Evolutionary conservation across 2,329 filamentous ascomycete species (phyloP), one percentile per base, ranked within the genome.

Genomic region (Phialocephala sp.): DNA sequence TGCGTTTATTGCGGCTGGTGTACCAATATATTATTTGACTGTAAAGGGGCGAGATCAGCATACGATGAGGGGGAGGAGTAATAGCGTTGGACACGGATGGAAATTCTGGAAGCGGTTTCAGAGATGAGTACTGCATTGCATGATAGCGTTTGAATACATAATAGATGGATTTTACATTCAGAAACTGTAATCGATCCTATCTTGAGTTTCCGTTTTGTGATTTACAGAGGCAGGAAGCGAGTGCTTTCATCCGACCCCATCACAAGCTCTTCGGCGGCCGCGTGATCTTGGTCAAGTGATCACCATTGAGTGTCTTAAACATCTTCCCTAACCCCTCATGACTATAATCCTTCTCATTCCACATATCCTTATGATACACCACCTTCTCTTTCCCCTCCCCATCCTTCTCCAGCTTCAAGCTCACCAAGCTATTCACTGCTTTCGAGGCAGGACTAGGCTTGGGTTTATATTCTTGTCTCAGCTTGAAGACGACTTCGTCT

Each of bases 21-120:
- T 98, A 43, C 91, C 93, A 0, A 87, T 98, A 35, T 99, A 94
- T 79, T 97, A 91, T 77, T 97, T 91, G 88, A 86, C 93, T 71
- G 89, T 97, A 56, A 87, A 88, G 59, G 85, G 89, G 24, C 83
- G 88, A 56, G 87, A 90, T 72, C 77, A 80, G 32, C 76, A 77
- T 11, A 82, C 82, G 72, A 79, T 78, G 43, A 77, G 84, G 75
- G 77, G 81, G 58, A 81, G 78, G 55, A 77, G 72, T 9, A 76
- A 74, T 60, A 60, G 64, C 1, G 75, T 64, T 8, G 76, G 74
- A 65, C 77, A 79, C 45, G 83, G 84, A 77, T 90, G 86, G 85
- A 83, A 84, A 76, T 89, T 90, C 73, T 90, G 87, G 87, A 83
- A 66, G 62, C 45, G 70, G 55, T 71, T 60, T 24, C 50, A 61